A percentile compares a stretch with the other conserved stretches of the same genome.
phyloP scores from a whole-genome alignment of 139 green algal genomes.

The Chlorella vulgaris region DNA sequence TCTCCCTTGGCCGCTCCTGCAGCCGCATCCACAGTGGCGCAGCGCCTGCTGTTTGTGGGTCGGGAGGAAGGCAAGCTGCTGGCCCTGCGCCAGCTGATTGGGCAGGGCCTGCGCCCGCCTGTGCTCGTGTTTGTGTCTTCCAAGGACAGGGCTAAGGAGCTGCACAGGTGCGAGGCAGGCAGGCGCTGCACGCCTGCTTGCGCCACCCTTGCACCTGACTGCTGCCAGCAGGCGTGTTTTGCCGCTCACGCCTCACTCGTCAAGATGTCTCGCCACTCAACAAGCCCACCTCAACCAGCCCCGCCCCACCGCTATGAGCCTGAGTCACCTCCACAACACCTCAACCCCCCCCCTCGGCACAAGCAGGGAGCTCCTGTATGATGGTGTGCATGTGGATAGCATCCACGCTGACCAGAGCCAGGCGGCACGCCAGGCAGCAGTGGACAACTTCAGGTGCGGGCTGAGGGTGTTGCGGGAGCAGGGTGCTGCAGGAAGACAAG shows the following conservation, averaged over 20 bases:
- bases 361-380: conserved; percentile 84
- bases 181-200: neutral
- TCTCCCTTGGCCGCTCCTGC: neutral
- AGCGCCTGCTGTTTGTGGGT: conserved; percentile 93
- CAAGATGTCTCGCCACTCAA: neutral
- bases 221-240: no score
- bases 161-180: conserved; percentile 53
- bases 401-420: conserved; percentile 80
- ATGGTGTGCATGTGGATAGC: conserved; percentile 82
- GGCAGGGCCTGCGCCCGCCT: conserved; percentile 76
- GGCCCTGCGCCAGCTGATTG: conserved; percentile 89
- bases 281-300: no score
- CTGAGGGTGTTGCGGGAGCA: neutral
- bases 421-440: conserved; percentile 65
- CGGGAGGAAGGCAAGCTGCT: conserved; percentile 91
- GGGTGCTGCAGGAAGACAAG: no score
- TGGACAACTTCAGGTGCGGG: conserved; percentile 74
- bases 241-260: neutral
- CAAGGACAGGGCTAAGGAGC: conserved; percentile 84
- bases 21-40: conserved; percentile 69
- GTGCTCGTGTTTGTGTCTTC: conserved; percentile 92
- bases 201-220: neutral
- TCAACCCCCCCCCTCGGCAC: no score
- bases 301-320: no score
- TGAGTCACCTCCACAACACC: no score